phyloP scores from a whole-genome alignment of 1,284 basidiomycete genomes.

The Naganishia albida region DNA sequence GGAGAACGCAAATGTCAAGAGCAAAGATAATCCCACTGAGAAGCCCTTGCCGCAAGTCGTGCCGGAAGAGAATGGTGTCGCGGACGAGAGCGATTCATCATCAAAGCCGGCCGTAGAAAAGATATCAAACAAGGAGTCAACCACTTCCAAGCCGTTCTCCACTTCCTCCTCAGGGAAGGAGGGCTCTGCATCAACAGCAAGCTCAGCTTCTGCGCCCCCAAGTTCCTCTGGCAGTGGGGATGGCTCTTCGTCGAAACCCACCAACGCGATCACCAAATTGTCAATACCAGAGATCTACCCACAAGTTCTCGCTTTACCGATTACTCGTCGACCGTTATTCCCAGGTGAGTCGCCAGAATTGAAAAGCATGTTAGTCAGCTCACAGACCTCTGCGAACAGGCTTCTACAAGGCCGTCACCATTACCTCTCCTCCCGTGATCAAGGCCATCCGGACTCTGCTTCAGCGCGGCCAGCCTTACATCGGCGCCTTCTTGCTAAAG shows the following conservation, averaged over 20 bases:
- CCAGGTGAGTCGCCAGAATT: constrained; percentile 55
- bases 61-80: constrained; percentile 27
- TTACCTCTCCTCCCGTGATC: constrained; percentile 86
- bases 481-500: constrained; percentile 96
- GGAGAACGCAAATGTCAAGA: neutral
- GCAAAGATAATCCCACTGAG: neutral
- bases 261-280: constrained; percentile 63
- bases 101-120: neutral
- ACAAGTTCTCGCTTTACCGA: constrained; percentile 91
- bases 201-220: constrained; percentile 20
- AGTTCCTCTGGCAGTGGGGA: constrained; percentile 16
- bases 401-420: constrained; percentile 95
- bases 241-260: constrained; percentile 32
- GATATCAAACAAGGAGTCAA: neutral
- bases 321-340: constrained; percentile 92
- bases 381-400: constrained; percentile 57
- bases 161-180: constrained; percentile 7
- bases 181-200: constrained; percentile 1
- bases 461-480: constrained; percentile 93
- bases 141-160: neutral
- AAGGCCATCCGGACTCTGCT: constrained; percentile 95
- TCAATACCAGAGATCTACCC: constrained; percentile 86
- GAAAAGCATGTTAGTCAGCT: constrained; percentile 47
- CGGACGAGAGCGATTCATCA: constrained; percentile 12
- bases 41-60: constrained; percentile 2